Conservation (phyloP, 2,329 filamentous ascomycete species). For the Cladosporium phlei region DNA sequence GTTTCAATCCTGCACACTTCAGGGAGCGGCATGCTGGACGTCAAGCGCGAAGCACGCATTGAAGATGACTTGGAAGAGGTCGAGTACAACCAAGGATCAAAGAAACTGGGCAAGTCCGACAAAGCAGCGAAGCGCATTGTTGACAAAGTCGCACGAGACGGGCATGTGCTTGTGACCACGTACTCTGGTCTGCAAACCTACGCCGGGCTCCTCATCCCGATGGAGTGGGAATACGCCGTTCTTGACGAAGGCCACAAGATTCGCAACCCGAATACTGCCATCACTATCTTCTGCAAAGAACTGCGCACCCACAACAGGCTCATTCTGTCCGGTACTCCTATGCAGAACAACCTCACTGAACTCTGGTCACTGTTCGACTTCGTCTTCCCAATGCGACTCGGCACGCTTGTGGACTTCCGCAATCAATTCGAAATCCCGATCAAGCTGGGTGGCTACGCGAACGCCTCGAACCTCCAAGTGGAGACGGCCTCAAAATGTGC, state of each 20-base stretch:
- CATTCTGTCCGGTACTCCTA: slow-evolving; percentile 92
- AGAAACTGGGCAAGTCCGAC: slow-evolving; percentile 49
- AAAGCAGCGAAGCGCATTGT: slow-evolving; percentile 75
- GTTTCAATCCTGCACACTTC: slow-evolving; percentile 94
- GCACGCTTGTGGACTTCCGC: slow-evolving; percentile 84
- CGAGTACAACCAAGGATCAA: slow-evolving; percentile 28
- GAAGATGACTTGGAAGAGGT: slow-evolving; percentile 61
- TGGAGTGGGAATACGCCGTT: slow-evolving; percentile 89
- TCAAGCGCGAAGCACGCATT: slow-evolving; percentile 55
- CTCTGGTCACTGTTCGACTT: slow-evolving; percentile 98
- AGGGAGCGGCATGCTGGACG: slow-evolving; percentile 90
- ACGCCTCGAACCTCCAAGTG: slow-evolving; percentile 88
- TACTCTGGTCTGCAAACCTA: slow-evolving; percentile 96
- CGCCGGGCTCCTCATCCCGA: slow-evolving; percentile 70
- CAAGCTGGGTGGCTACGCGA: slow-evolving; percentile 86
- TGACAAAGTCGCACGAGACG: slow-evolving; percentile 72
- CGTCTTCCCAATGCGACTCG: slow-evolving; percentile 91
- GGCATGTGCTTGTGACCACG: slow-evolving; percentile 91
- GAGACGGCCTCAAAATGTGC: slow-evolving; percentile 93
- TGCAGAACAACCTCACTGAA: slow-evolving; percentile 94
- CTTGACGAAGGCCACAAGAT: slow-evolving; percentile 98
- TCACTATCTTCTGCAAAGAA: slow-evolving; percentile 94
- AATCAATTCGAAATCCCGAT: slow-evolving; percentile 93
- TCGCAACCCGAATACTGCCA: slow-evolving; percentile 88
- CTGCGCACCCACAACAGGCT: slow-evolving; percentile 83